phyloP scores from a whole-genome alignment of 306 rosid species.

The Inga leiocalycina region DNA sequence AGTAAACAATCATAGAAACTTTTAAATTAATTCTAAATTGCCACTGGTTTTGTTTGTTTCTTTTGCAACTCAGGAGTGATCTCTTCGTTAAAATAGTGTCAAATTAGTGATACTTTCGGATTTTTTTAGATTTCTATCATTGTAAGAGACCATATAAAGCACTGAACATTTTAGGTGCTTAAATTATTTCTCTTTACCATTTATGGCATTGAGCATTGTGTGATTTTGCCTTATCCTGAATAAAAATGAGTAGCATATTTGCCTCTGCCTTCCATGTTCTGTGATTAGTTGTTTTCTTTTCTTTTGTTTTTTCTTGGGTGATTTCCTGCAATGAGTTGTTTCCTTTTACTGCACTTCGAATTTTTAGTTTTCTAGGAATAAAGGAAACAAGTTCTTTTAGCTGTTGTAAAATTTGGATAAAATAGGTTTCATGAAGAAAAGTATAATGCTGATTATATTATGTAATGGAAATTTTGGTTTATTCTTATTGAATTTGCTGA shows the following conservation, averaged over 20 bases:
- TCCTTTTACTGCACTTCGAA: background rate
- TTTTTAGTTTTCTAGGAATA: background rate
- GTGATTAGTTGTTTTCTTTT: background rate
- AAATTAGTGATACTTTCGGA: background rate
- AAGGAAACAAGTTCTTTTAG: background rate
- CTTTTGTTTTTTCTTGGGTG: no score
- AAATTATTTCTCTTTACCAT: constrained; percentile 1
- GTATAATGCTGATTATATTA: background rate
- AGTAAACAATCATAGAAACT: background rate
- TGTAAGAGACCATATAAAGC: background rate
- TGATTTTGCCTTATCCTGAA: background rate
- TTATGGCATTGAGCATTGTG: no score
- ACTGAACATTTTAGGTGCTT: background rate
- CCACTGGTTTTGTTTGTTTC: background rate
- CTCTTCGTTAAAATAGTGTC: background rate
- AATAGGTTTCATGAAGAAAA: background rate
- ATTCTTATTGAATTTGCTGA: background rate
- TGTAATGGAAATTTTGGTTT: background rate
- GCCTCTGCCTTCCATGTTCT: background rate
- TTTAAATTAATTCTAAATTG: background rate
- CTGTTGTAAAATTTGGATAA: background rate
- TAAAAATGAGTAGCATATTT: background rate
- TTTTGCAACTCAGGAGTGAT: background rate
- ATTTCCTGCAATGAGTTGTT: background rate
- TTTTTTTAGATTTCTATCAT: background rate